These are phyloP conservation scores for Cornus suecica DNA, from an alignment of 148 eudicot genomes.

Conservation along the genomic window DNA sequence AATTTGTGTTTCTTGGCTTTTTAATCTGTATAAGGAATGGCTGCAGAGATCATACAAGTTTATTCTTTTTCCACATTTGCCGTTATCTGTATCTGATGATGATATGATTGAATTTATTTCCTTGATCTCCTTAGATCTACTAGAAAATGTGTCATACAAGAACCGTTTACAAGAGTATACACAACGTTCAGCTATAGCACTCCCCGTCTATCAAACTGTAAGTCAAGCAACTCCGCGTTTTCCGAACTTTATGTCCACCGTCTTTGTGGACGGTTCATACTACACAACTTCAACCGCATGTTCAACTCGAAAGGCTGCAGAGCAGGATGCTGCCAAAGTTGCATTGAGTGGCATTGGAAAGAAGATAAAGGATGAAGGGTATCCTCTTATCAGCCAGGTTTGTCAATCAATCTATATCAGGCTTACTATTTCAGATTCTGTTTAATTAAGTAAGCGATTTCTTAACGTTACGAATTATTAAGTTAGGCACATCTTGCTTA, in stretches of 20 bases:
- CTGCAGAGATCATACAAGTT: not conserved
- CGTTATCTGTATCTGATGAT: not conserved
- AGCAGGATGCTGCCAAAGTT: conserved; percentile 53
- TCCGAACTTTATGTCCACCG: conserved; percentile 41
- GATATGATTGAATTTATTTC: not conserved
- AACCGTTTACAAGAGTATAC: conserved; percentile 35
- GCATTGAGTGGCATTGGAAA: conserved; percentile 35
- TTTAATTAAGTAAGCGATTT: not conserved
- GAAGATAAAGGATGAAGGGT: conserved; percentile 35
- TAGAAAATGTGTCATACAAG: conserved; percentile 28
- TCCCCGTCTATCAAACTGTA: conserved; percentile 47
- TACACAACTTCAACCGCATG: conserved; percentile 29
- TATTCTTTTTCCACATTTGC: not conserved
- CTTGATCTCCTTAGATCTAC: conserved; percentile 21
- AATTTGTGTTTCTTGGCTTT: not conserved
- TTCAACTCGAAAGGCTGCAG: conserved; percentile 43
- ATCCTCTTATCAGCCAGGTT: conserved; percentile 38
- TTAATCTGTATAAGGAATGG: not conserved
- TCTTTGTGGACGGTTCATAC: conserved; percentile 48
- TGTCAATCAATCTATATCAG: not conserved
- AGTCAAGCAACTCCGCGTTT: conserved; percentile 28
- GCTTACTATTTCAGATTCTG: not conserved
- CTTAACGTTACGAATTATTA: no score
- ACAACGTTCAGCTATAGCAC: conserved; percentile 27
- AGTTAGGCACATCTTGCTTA: not conserved